These are phyloP conservation scores for Flaveria bidentis DNA, from an alignment of 129 eudicot species.

Conservation along the genomic window DNA sequence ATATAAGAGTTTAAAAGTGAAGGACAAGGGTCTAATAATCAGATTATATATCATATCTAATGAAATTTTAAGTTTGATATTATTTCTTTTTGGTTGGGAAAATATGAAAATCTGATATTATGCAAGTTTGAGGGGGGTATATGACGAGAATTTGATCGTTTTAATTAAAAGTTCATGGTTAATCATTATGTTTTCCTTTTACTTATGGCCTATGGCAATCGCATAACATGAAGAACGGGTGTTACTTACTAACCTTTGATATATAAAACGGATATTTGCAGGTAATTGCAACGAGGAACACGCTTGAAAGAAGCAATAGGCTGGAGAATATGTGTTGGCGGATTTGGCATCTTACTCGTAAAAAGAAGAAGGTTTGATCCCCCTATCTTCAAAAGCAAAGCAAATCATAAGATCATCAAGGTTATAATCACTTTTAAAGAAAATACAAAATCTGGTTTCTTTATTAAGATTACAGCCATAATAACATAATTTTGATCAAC, in stretches of 20 bases:
- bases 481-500: neutral
- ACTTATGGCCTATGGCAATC: neutral
- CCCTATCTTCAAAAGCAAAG: constrained; percentile 19
- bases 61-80: neutral
- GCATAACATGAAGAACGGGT: neutral
- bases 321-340: constrained; percentile 96
- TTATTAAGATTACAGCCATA: neutral
- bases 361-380: constrained; percentile 69
- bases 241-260: constrained; percentile 13
- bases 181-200: neutral
- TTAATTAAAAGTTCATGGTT: neutral
- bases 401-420: constrained; percentile 9
- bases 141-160: constrained; percentile 4
- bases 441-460: neutral
- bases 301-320: constrained; percentile 68
- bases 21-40: neutral
- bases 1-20: neutral
- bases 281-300: constrained; percentile 84
- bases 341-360: constrained; percentile 89
- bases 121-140: neutral
- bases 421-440: neutral
- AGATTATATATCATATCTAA: neutral
- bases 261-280: constrained; percentile 34
- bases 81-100: neutral
- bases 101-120: neutral